Conservation (phyloP, 352 stramenopile genomes). For the Phytophthora meadii region DNA sequence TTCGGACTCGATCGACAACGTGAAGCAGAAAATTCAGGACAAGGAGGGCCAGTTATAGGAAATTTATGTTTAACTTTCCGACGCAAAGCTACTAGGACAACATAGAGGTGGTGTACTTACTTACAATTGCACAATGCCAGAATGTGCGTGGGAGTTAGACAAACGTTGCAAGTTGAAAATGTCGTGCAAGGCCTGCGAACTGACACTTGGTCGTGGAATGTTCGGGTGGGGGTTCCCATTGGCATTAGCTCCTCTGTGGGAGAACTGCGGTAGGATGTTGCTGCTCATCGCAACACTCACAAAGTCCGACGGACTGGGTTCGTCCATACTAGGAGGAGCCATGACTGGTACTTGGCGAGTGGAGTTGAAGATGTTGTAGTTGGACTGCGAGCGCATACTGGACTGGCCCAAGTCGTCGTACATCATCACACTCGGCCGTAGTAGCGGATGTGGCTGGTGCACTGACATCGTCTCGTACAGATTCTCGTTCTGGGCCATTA, state of each 20-base stretch:
- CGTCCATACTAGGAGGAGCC: constrained; percentile 9
- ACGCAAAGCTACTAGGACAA: constrained; percentile 4
- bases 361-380: constrained; percentile 39
- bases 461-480: constrained; percentile 9
- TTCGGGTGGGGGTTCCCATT: not conserved
- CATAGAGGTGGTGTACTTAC: too few species aligned
- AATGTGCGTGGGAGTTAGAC: constrained; percentile 3
- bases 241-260: not conserved
- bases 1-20: too few species aligned
- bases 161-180: constrained; percentile 34
- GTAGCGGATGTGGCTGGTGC: constrained; percentile 23
- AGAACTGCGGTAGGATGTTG: constrained; percentile 8
- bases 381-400: constrained; percentile 34
- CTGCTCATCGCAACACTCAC: constrained; percentile 11
- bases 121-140: constrained; percentile 24
- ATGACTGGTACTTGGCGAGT: constrained; percentile 15
- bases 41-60: too few species aligned
- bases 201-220: constrained; percentile 12
- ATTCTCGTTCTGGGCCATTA: constrained; percentile 35
- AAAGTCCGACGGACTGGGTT: constrained; percentile 19
- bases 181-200: constrained; percentile 29
- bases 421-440: constrained; percentile 30
- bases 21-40: too few species aligned
- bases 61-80: not conserved
- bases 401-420: constrained; percentile 26